A percentile compares a stretch with the other conserved stretches of the same genome.
Conservation (phyloP, 2,329 filamentous ascomycete species). For the Fusarium compactum region DNA sequence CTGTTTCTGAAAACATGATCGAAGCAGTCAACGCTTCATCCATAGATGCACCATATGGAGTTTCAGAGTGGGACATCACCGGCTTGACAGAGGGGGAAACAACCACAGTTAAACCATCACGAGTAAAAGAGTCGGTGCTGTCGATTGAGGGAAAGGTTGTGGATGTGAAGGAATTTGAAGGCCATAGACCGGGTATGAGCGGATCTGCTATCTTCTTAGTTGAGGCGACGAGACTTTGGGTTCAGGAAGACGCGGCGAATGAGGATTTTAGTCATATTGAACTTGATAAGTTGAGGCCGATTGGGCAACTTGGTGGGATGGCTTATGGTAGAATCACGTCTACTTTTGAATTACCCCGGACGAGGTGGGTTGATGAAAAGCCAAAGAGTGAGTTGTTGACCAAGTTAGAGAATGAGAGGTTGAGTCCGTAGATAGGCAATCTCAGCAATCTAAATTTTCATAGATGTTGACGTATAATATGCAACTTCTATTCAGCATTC, state of each 20-base stretch:
- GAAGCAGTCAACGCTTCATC: slow-evolving; percentile 86
- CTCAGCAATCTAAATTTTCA: too few relatives aligned
- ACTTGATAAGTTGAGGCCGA: slow-evolving; percentile 79
- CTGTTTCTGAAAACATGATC: slow-evolving; percentile 84
- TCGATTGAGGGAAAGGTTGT: slow-evolving; percentile 86
- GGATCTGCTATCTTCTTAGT: slow-evolving; percentile 80
- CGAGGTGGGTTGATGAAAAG: slow-evolving; percentile 7
- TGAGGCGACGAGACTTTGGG: slow-evolving; percentile 90
- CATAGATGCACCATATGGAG: slow-evolving; percentile 81
- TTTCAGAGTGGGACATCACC: slow-evolving; percentile 83
- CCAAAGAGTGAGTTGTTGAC: background rate
- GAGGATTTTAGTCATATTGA: slow-evolving; percentile 80
- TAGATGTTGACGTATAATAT: too few relatives aligned
- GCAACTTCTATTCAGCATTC: too few relatives aligned
- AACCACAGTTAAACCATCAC: slow-evolving; percentile 75
- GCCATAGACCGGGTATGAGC: slow-evolving; percentile 77
- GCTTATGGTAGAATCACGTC: slow-evolving; percentile 80
- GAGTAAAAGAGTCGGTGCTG: slow-evolving; percentile 87
- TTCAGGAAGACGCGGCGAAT: slow-evolving; percentile 86
- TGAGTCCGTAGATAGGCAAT: background rate
- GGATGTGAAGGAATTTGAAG: slow-evolving; percentile 81
- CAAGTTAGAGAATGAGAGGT: background rate
- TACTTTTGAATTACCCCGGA: slow-evolving; percentile 73
- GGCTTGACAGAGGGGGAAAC: slow-evolving; percentile 78
- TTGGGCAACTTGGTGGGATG: slow-evolving; percentile 88